These are phyloP conservation scores for Pholiota adiposa DNA, from an alignment of 1,284 basidiomycete species.

Conservation along the genomic window DNA sequence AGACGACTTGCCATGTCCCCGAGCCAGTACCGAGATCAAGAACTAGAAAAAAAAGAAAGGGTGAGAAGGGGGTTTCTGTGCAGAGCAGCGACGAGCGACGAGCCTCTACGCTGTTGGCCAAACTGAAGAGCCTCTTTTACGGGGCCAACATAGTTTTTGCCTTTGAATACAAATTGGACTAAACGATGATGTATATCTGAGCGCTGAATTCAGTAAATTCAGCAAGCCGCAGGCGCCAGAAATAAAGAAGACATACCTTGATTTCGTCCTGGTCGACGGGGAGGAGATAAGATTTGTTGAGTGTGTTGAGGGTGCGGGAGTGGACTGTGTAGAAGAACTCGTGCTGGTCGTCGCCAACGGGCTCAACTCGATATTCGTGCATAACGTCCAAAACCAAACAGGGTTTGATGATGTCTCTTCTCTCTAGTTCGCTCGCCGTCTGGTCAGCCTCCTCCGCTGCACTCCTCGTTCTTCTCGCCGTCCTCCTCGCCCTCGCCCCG, in stretches of 20 bases:
- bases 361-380: conserved; percentile 26
- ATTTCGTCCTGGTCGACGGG: conserved; percentile 66
- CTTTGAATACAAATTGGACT: conserved; percentile 65
- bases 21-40: conserved; percentile 72
- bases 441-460: conserved; percentile 54
- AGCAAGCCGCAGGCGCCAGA: conserved; percentile 7
- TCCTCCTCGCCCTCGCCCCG: conserved; percentile 58
- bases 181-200: conserved; percentile 64
- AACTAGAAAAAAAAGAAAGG: conserved; percentile 37
- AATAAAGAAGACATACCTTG: conserved; percentile 41
- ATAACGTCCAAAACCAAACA: conserved; percentile 26
- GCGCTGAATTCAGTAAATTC: conserved; percentile 44
- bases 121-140: conserved; percentile 57
- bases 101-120: conserved; percentile 46
- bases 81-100: conserved; percentile 21
- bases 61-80: conserved; percentile 14
- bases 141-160: conserved; percentile 67
- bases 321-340: conserved; percentile 52
- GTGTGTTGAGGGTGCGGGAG: conserved; percentile 51
- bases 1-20: conserved; percentile 53
- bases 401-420: conserved; percentile 26
- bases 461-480: conserved; percentile 44
- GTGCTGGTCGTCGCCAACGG: conserved; percentile 46
- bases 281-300: conserved; percentile 59
- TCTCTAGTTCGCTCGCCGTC: conserved; percentile 30